Conservation (phyloP, 495 filamentous ascomycete genomes). For the Podospora comata region DNA sequence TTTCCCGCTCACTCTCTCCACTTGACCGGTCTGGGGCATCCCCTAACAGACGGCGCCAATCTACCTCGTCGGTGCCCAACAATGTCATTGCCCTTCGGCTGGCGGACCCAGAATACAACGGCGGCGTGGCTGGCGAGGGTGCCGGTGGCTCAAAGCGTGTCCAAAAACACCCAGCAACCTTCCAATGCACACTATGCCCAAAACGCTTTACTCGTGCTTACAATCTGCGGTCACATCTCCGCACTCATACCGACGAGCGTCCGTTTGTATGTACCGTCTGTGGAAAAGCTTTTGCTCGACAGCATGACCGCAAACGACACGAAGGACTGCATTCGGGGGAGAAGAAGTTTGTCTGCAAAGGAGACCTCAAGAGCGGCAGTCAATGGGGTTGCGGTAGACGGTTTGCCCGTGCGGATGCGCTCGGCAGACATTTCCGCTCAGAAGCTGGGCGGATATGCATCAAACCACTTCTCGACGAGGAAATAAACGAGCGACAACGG, state of each 20-base stretch:
- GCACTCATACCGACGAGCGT: slow-evolving; percentile 88
- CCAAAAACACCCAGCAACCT: slow-evolving; percentile 93
- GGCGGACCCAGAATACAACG: slow-evolving; percentile 80
- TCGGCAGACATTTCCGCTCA: slow-evolving; percentile 94
- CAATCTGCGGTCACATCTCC: slow-evolving; percentile 85
- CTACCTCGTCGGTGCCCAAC: slow-evolving; percentile 80
- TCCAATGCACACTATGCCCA: slow-evolving; percentile 80
- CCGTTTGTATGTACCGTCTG: slow-evolving; percentile 96
- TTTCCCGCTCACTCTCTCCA: slow-evolving; percentile 68
- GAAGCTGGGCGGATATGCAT: slow-evolving; percentile 96
- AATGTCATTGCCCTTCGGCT: slow-evolving; percentile 92
- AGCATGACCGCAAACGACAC: slow-evolving; percentile 88
- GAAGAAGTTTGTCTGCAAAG: slow-evolving; percentile 96
- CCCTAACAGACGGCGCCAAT: slow-evolving; percentile 69
- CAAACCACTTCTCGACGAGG: slow-evolving; percentile 88
- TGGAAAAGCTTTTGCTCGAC: slow-evolving; percentile 92
- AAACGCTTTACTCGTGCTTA: slow-evolving; percentile 88
- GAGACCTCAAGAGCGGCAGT: slow-evolving; percentile 74
- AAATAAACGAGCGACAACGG: slow-evolving; percentile 71
- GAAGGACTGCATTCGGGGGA: slow-evolving; percentile 88
- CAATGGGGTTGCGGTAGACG: slow-evolving; percentile 91
- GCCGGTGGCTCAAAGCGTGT: slow-evolving; percentile 64
- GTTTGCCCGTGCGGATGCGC: slow-evolving; percentile 91
- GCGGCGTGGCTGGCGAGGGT: slow-evolving; percentile 42
- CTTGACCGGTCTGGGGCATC: slow-evolving; percentile 54